These are phyloP conservation scores for Solanum chmielewskii DNA, from an alignment of 257 asterid genomes.

Conservation along the genomic window DNA sequence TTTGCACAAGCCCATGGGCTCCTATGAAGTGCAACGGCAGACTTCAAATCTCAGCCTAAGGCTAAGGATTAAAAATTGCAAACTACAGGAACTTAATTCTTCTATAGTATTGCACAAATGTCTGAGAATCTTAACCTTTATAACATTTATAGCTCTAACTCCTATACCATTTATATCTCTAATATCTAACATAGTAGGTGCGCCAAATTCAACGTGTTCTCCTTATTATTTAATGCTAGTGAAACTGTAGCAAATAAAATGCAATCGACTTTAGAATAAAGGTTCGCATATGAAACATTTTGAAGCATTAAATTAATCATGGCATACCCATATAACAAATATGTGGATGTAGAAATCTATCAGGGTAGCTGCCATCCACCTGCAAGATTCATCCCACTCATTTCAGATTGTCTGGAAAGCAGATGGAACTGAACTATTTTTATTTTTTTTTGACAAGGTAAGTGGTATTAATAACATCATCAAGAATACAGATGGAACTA, in stretches of 20 bases:
- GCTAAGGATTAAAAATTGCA: background rate
- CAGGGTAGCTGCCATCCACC: slow-evolving; percentile 80
- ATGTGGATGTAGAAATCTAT: slow-evolving; percentile 58
- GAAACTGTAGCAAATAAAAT: background rate
- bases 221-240: background rate
- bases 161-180: background rate
- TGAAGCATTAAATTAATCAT: background rate
- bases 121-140: background rate
- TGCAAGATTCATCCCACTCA: slow-evolving; percentile 13
- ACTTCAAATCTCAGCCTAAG: background rate
- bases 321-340: slow-evolving; percentile 49
- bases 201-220: background rate
- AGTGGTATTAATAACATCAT: background rate
- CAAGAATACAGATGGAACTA: background rate
- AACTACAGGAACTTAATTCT: background rate
- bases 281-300: background rate
- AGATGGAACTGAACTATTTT: background rate
- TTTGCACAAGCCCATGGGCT: background rate
- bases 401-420: background rate
- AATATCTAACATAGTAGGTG: background rate
- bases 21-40: background rate
- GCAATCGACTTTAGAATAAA: background rate
- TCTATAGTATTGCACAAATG: background rate
- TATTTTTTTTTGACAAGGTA: too few relatives aligned
- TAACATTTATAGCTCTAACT: background rate